Percentiles rank a stretch among this genome's conserved stretches.
Conservation (phyloP, 192 early-diverging fungal species). For the Coemansia sp. region DNA sequence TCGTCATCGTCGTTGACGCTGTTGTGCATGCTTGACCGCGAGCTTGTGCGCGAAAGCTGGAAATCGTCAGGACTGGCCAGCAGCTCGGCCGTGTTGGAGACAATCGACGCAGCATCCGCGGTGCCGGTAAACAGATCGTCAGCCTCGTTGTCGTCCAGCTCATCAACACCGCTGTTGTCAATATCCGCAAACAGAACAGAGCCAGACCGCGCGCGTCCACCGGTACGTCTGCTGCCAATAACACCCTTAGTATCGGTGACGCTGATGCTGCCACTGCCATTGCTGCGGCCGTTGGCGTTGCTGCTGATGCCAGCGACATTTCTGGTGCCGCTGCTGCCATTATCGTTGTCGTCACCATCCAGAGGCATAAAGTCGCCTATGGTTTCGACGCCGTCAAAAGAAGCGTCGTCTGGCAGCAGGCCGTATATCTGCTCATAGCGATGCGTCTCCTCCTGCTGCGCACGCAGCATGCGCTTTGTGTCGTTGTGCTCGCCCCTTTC, state of each 20-base stretch:
- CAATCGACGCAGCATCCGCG: constrained; percentile 1
- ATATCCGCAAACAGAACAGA: neutral
- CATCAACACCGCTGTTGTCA: neutral
- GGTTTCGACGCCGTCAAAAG: constrained; percentile 23
- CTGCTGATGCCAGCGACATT: neutral
- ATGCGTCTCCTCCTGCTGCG: constrained; percentile 42
- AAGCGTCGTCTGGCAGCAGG: constrained; percentile 26
- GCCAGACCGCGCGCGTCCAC: neutral
- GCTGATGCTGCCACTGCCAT: neutral
- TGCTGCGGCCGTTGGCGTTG: neutral
- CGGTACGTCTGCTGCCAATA: neutral
- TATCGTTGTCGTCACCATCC: neutral
- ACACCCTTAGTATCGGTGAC: no score
- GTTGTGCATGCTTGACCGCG: constrained; percentile 26
- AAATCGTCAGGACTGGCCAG: neutral
- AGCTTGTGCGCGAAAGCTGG: constrained; percentile 14
- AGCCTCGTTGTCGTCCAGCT: neutral
- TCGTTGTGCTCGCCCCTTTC: constrained; percentile 30
- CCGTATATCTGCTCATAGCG: constrained; percentile 46
- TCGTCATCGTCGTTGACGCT: constrained; percentile 2
- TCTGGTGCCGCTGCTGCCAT: neutral
- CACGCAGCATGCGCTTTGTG: constrained; percentile 28
- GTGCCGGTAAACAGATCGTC: neutral
- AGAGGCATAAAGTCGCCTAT: constrained; percentile 31
- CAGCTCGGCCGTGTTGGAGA: neutral